Conservation (phyloP, 768 basidiomycete genomes). For the Crucibulum laeve region DNA sequence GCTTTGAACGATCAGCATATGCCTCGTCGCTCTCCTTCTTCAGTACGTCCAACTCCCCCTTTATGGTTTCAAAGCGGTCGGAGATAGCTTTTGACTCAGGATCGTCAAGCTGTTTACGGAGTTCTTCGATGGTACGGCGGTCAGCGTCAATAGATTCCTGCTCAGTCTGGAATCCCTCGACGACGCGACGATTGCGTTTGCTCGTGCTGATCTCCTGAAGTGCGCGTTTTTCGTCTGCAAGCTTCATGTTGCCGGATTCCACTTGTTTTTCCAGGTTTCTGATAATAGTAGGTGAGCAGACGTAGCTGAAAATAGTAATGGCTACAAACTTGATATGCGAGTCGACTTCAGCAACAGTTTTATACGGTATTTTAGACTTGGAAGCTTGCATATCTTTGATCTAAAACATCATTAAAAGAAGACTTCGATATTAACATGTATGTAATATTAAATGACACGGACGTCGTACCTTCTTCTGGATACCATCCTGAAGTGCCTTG, state of each 20-base stretch:
- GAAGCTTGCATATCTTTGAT: conserved; percentile 83
- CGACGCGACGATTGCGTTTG: conserved; percentile 65
- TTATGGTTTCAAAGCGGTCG: conserved; percentile 78
- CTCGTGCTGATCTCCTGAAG: conserved; percentile 80
- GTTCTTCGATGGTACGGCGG: conserved; percentile 66
- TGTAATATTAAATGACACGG: neutral
- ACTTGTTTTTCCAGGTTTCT: conserved; percentile 87
- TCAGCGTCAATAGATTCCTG: conserved; percentile 82
- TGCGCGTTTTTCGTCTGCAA: conserved; percentile 94
- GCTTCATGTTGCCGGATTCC: conserved; percentile 86
- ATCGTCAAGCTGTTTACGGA: conserved; percentile 83
- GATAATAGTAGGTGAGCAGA: conserved; percentile 10
- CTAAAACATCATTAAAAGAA: conserved; percentile 34
- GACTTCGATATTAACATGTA: conserved; percentile 1
- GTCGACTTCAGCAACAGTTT: conserved; percentile 83
- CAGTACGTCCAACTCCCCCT: conserved; percentile 79
- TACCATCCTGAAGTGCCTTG: conserved; percentile 68
- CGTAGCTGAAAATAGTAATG: neutral
- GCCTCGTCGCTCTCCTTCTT: conserved; percentile 85
- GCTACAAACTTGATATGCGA: conserved; percentile 71
- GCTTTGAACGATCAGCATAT: conserved; percentile 72
- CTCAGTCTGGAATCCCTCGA: conserved; percentile 79
- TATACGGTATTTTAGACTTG: conserved; percentile 74
- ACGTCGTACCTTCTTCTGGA: conserved; percentile 71
- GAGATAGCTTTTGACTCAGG: conserved; percentile 80